Conservation (phyloP, 2,329 filamentous ascomycete genomes). For the Pseudopithomyces maydicus region DNA sequence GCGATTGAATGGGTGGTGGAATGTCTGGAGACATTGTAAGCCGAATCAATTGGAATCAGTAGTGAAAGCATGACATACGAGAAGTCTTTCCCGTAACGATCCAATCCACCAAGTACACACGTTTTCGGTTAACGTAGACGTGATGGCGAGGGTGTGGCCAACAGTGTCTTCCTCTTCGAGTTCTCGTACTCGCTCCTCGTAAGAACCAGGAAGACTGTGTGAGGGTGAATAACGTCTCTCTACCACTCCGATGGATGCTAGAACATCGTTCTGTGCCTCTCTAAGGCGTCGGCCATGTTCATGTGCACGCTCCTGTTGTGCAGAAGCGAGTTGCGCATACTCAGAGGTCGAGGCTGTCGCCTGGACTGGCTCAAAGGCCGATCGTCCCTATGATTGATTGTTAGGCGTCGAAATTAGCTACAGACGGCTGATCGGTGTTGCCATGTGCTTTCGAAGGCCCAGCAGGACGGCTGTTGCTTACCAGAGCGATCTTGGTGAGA, state of each 20-base stretch:
- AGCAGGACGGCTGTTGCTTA: constrained; percentile 16
- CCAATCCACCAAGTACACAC: constrained; percentile 44
- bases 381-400: constrained; percentile 42
- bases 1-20: constrained; percentile 27
- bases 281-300: constrained; percentile 47
- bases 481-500: constrained; percentile 44
- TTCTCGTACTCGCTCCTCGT: constrained; percentile 32
- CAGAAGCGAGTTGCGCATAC: constrained; percentile 33
- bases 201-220: constrained; percentile 31
- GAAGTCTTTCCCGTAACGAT: constrained; percentile 32
- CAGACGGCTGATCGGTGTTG: background rate
- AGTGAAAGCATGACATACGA: constrained; percentile 17
- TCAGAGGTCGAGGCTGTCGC: constrained; percentile 25
- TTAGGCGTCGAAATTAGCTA: constrained; percentile 18
- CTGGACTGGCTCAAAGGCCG: constrained; percentile 45
- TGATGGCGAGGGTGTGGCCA: constrained; percentile 31
- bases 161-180: constrained; percentile 37
- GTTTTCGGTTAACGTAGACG: constrained; percentile 30
- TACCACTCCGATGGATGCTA: constrained; percentile 54
- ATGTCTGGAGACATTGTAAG: constrained; percentile 25
- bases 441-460: background rate
- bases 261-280: constrained; percentile 54
- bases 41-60: background rate
- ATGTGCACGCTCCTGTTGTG: constrained; percentile 38
- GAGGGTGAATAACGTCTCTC: constrained; percentile 42